phyloP scores from a whole-genome alignment of 2,329 filamentous ascomycete species.

The Talaromyces islandicus region DNA sequence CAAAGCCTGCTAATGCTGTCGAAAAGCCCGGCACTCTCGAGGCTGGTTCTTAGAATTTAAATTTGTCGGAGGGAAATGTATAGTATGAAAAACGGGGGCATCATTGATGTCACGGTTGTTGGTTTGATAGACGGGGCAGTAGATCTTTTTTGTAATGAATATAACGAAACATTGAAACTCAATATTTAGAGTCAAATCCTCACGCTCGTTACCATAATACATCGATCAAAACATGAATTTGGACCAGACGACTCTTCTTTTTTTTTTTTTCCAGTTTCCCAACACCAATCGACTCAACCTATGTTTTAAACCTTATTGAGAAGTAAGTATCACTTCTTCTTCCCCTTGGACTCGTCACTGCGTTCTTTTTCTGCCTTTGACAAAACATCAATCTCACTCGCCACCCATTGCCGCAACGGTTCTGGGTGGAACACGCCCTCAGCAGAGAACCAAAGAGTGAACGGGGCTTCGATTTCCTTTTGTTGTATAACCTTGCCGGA shows the following conservation, averaged over 20 bases:
- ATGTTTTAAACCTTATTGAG: background rate
- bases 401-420: slow-evolving; percentile 58
- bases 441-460: slow-evolving; percentile 54
- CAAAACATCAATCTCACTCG: slow-evolving; percentile 51
- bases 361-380: slow-evolving; percentile 41
- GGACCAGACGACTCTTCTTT: background rate
- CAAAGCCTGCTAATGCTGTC: slow-evolving; percentile 29
- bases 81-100: background rate
- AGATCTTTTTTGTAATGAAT: background rate
- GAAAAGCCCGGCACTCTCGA: slow-evolving; percentile 38
- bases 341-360: slow-evolving; percentile 10
- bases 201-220: background rate
- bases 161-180: background rate
- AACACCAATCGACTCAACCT: background rate
- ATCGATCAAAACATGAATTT: background rate
- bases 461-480: slow-evolving; percentile 49
- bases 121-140: background rate
- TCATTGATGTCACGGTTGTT: background rate
- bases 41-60: slow-evolving; percentile 10
- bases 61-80: background rate
- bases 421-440: slow-evolving; percentile 56
- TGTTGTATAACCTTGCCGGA: slow-evolving; percentile 36
- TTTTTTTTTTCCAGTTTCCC: background rate
- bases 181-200: background rate
- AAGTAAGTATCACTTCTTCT: slow-evolving; percentile 4